Evolutionary conservation across 768 basidiomycete species (phyloP), one percentile per base, ranked within the genome.

Genomic region (Leccinum uliginosum): DNA sequence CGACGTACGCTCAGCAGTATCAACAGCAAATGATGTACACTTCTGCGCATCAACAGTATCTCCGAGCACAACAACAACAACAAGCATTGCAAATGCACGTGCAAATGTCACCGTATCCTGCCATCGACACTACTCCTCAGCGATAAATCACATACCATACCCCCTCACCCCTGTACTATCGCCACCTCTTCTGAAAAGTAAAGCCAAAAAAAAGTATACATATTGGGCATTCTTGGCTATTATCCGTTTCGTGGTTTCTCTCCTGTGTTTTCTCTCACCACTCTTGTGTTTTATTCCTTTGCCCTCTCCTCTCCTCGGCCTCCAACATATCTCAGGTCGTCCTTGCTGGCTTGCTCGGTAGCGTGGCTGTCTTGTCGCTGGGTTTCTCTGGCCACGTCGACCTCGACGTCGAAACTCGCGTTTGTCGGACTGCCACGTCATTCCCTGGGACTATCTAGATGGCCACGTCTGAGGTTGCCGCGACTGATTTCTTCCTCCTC

Each of bases 11-110:
- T 17, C 67, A 68, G 57, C 68, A 70, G 30, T 73, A 71, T 54
- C 71, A 74, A 51, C 75, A 75, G 53, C 70, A 72, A 55, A 74
- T 75, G 70, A 57, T 71, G 43, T 71, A 66, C 50, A 64, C 72
- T 12, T 74, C 74, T 30, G 71, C 74, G 0, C 71, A 71, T n/a
- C 66, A 70, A 45, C 71, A 76, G 45, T 73, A 75, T 57, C 58
- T 74, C 52, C 74, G 73, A 48, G 62, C 62, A 40, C 71, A 73
- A 48, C 70, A 70, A 24, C 67, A 70, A 24, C 67, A 71, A 49
- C 71, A 70, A 34, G 69, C 64, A 27, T 66, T 72, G 58, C 67
- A 73, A 19, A 64, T 64, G 59, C 69, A 72, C 9, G 54, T 59
- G 1, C 62, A 70, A 44, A 62, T 72, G 60, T 21, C 62, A 6